A percentile compares a stretch with the other conserved stretches of the same genome.
Evolutionary conservation across 1,139 yeast genomes (phyloP).

Genomic region (Suhomyces maxii): DNA sequence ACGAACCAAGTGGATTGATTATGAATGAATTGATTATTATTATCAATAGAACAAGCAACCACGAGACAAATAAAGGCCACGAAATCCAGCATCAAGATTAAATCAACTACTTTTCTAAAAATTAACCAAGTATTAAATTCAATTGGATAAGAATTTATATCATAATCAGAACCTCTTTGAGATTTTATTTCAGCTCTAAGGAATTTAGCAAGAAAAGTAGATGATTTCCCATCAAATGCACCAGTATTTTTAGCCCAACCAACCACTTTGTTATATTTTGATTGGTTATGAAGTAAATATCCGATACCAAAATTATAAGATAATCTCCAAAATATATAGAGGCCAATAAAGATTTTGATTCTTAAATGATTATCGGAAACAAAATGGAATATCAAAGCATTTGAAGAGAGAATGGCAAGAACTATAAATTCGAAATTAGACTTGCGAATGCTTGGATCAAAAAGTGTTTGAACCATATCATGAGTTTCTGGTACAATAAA

Average conservation of each 20-base stretch:
- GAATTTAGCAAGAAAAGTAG: conserved; percentile 38
- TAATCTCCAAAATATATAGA: conserved; percentile 76
- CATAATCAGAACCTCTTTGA: conserved; percentile 60
- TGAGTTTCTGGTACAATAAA: conserved; percentile 78
- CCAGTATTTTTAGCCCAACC: conserved; percentile 49
- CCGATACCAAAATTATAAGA: conserved; percentile 84
- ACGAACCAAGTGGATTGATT: conserved; percentile 39
- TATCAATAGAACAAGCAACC: conserved; percentile 49
- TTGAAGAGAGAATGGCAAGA: conserved; percentile 50
- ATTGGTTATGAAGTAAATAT: conserved; percentile 64
- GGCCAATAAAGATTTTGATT: conserved; percentile 46
- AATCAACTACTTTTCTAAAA: conserved; percentile 77
- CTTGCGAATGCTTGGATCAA: conserved; percentile 74
- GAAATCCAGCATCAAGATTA: conserved; percentile 85
- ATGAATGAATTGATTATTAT: conserved; percentile 40
- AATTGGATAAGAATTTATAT: conserved; percentile 55
- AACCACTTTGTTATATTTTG: conserved; percentile 58
- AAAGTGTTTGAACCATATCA: conserved; percentile 81
- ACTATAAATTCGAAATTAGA: conserved; percentile 66
- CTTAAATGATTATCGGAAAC: conserved; percentile 30
- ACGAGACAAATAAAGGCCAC: conserved; percentile 74
- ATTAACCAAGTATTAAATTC: conserved; percentile 85
- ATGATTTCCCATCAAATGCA: conserved; percentile 39
- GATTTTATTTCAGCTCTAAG: conserved; percentile 48
- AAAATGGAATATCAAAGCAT: conserved; percentile 50